A percentile compares a stretch with the other conserved stretches of the same genome.
These are phyloP conservation scores for Eimeria nieschulzi DNA, from an alignment of 169 alveolate genomes.

Conservation along the genomic window DNA sequence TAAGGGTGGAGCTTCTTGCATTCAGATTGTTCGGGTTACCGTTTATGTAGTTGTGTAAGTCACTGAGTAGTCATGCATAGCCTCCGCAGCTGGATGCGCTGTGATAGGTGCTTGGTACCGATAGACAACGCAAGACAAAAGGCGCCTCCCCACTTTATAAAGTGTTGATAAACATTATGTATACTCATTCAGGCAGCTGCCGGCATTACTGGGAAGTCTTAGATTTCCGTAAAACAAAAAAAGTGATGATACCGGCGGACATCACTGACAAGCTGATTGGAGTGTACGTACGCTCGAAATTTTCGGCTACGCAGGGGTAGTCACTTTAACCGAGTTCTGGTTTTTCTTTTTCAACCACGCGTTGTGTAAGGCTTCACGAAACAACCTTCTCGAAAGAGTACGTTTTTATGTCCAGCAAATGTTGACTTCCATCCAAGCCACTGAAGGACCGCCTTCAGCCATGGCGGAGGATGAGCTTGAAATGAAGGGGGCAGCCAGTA, in stretches of 20 bases:
- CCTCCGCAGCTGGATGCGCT: too few relatives aligned
- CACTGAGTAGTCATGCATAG: too few relatives aligned
- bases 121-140: too few relatives aligned
- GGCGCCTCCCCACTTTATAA: too few relatives aligned
- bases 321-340: slow-evolving; percentile 28
- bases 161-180: too few relatives aligned
- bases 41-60: too few relatives aligned
- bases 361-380: background rate
- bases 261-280: background rate
- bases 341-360: slow-evolving; percentile 12
- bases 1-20: too few relatives aligned
- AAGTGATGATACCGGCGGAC: background rate
- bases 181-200: too few relatives aligned
- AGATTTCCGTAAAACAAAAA: background rate
- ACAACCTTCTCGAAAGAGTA: too few relatives aligned
- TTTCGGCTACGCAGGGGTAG: background rate
- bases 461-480: background rate
- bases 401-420: background rate
- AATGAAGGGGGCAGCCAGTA: background rate
- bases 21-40: too few relatives aligned
- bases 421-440: background rate
- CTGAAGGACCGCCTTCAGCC: background rate
- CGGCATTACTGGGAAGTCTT: background rate
- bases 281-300: slow-evolving; percentile 23
- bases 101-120: too few relatives aligned